Percentiles rank a stretch among this genome's conserved stretches.
Evolutionary conservation across 257 asterid genomes (phyloP).

Genomic region (Ballota nigra): DNA sequence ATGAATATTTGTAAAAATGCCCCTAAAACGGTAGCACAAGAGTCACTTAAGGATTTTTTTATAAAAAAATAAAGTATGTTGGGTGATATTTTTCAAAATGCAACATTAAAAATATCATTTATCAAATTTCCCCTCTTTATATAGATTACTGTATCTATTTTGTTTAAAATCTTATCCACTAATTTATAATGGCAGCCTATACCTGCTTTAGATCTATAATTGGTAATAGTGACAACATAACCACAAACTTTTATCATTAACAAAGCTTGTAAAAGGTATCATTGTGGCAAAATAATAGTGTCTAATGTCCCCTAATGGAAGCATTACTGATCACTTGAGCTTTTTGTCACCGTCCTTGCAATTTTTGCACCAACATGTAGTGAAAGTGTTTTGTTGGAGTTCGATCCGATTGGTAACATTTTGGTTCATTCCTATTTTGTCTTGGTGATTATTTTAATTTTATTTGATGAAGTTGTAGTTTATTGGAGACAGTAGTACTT

Average conservation of each 20-base stretch:
- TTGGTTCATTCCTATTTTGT: not conserved
- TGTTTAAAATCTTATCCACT: not conserved
- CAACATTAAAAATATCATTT: too few species aligned
- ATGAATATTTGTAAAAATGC: too few species aligned
- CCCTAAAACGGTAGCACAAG: too few species aligned
- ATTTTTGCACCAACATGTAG: not conserved
- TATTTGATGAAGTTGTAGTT: not conserved
- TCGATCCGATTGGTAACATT: too few species aligned
- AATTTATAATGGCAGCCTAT: not conserved
- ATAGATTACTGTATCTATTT: not conserved
- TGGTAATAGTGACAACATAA: not conserved
- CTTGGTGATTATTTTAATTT: too few species aligned
- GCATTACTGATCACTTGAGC: not conserved
- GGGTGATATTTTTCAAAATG: too few species aligned
- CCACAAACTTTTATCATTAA: not conserved
- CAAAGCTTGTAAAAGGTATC: not conserved
- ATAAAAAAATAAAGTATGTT: too few species aligned
- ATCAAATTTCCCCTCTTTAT: too few species aligned
- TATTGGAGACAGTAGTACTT: not conserved
- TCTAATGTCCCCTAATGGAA: not conserved
- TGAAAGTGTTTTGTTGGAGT: not conserved
- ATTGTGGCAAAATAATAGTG: not conserved
- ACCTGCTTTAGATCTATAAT: not conserved
- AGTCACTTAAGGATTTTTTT: too few species aligned
- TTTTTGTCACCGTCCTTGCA: not conserved